Evolutionary conservation across 768 basidiomycete genomes (phyloP).

Genomic region (Calocybe cyanea): DNA sequence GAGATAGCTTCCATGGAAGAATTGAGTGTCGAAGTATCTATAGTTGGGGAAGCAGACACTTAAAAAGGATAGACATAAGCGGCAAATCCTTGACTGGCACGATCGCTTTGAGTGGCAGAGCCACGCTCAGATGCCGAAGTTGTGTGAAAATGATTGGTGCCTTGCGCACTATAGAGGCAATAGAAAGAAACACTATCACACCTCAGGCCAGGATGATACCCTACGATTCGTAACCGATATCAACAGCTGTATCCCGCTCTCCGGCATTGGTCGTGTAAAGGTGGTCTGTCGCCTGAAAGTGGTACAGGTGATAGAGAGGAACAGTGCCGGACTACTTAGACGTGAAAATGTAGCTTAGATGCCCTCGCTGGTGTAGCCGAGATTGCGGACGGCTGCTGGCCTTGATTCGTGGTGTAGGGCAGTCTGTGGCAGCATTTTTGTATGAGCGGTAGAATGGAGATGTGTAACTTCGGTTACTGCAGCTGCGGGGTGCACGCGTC

Average conservation of each 20-base stretch:
- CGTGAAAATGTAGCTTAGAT: constrained; percentile 9
- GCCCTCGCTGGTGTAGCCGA: constrained; percentile 12
- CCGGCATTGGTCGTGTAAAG: constrained; percentile 19
- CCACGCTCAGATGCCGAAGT: constrained; percentile 11
- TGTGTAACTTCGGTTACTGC: not conserved
- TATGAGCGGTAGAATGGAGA: constrained; percentile 7
- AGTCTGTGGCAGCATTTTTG: constrained; percentile 3
- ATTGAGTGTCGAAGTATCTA: too few relatives aligned
- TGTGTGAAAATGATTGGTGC: constrained; percentile 21
- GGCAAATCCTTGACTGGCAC: constrained; percentile 4
- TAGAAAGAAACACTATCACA: constrained; percentile 16
- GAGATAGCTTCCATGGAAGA: too few relatives aligned
- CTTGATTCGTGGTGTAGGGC: constrained; percentile 9
- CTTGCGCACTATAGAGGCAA: constrained; percentile 11
- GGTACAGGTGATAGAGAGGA: constrained; percentile 20
- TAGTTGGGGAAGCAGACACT: too few relatives aligned
- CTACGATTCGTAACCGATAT: constrained; percentile 14
- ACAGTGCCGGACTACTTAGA: constrained; percentile 7
- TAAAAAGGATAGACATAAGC: not conserved
- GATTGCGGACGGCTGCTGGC: constrained; percentile 6
- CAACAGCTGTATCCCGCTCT: constrained; percentile 13
- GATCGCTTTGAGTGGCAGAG: constrained; percentile 3
- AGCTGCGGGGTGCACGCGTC: not conserved
- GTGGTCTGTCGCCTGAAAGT: constrained; percentile 11
- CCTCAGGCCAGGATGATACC: constrained; percentile 5